phyloP scores from a whole-genome alignment of 2,329 filamentous ascomycete species.

The Colletotrichum horii region DNA sequence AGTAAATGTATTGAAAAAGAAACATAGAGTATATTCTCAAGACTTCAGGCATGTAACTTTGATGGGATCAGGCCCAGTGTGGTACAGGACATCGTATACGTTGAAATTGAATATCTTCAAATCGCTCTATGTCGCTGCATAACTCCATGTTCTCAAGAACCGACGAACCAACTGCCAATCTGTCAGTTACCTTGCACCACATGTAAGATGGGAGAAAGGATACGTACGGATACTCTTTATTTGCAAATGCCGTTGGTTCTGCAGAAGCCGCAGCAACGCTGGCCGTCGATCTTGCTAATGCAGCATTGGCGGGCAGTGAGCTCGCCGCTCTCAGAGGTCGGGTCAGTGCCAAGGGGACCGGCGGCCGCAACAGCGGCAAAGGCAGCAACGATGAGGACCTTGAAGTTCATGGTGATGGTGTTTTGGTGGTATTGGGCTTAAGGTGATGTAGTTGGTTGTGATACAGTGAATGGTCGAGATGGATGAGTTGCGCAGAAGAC shows the following conservation, averaged over 20 bases:
- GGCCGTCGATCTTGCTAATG: neutral
- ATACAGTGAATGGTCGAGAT: neutral
- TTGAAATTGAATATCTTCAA: no score
- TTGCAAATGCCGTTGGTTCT: neutral
- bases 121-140: neutral
- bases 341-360: neutral
- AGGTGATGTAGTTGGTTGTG: neutral
- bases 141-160: neutral
- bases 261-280: neutral
- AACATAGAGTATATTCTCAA: neutral
- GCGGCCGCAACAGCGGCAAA: neutral
- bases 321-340: neutral
- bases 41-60: neutral
- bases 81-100: neutral
- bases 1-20: no score
- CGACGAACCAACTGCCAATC: neutral
- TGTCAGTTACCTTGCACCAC: neutral
- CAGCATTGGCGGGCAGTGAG: neutral
- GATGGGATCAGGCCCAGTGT: no score
- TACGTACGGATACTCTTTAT: neutral
- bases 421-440: neutral
- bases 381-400: neutral
- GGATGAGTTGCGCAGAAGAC: neutral
- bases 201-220: fast-evolving
- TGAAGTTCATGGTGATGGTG: neutral